A percentile compares a stretch with the other conserved stretches of the same genome.
These are phyloP conservation scores for Nigrospora sphaerica DNA, from an alignment of 2,329 filamentous ascomycete species.

Conservation along the genomic window DNA sequence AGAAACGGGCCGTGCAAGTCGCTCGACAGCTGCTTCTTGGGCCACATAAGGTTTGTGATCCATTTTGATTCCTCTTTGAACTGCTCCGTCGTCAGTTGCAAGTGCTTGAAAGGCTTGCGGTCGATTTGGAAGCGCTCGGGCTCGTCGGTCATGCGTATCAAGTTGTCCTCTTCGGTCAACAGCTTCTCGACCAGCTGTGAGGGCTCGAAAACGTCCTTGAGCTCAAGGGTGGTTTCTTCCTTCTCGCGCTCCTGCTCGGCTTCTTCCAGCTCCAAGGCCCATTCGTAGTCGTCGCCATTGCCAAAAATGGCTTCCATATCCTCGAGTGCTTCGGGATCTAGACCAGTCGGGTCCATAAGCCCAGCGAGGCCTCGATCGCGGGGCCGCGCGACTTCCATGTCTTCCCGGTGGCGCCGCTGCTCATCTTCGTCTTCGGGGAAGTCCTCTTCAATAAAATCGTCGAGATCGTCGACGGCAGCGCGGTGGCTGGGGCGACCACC, in stretches of 20 bases:
- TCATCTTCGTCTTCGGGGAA: conserved; percentile 83
- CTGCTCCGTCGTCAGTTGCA: conserved; percentile 75
- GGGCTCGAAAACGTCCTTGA: conserved; percentile 97
- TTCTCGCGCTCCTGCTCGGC: conserved; percentile 72
- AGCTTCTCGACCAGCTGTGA: conserved; percentile 91
- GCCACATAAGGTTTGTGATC: conserved; percentile 86
- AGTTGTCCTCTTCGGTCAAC: conserved; percentile 90
- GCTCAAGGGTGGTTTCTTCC: conserved; percentile 77
- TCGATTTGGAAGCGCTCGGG: conserved; percentile 93
- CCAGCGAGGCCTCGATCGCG: conserved; percentile 62
- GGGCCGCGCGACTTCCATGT: conserved; percentile 81
- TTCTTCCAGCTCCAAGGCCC: conserved; percentile 84
- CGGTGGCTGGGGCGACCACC: conserved; percentile 44
- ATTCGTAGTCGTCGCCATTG: conserved; percentile 91
- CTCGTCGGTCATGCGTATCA: conserved; percentile 80
- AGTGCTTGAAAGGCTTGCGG: conserved; percentile 77
- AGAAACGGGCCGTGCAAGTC: conserved; percentile 79
- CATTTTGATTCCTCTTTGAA: conserved; percentile 85
- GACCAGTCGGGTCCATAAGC: conserved; percentile 70
- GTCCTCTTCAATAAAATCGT: conserved; percentile 96
- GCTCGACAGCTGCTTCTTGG: conserved; percentile 68
- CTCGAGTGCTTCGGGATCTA: conserved; percentile 88
- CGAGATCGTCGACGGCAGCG: conserved; percentile 69
- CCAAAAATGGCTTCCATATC: conserved; percentile 97
- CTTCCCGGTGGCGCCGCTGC: conserved; percentile 67